Base-by-base conservation (phyloP, 2,329 filamentous ascomycete genomes). In the Bisporella sp. region DNA sequence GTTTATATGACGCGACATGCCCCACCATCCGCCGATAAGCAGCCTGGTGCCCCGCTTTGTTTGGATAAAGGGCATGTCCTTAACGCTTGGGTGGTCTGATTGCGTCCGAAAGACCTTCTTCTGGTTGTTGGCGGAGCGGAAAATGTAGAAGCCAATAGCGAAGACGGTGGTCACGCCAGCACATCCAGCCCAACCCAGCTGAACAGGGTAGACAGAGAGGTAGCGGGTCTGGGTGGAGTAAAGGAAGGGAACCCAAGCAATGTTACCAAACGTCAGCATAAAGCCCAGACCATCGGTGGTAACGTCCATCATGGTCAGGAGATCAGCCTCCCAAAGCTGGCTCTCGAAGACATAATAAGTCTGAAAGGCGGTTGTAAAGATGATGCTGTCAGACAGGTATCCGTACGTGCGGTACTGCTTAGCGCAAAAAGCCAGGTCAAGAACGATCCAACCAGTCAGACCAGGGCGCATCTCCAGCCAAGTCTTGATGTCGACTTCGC, bases 91-190 rank as follows among this genome's bases (percentile, higher is more conserved):
- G 64, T 96, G 88, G 32, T 84, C 74, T 31, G 91, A 91, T 67
- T 96, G 82, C 35, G 82, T 95, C 52, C 93, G 84, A 82, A 97
- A 97, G 29, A 79, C 78, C 71, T 96, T 95, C 82, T 97, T 97
- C 72, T 96, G 84, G 69, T 82, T 89, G 76, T 97, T 97, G 66
- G 89, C 82, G n/a, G 85, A 77, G 52, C 92, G 90, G 82, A 97
- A 97, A 67, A 96, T 90, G 67, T 79, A 85, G 70, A 92, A 95
- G n/a, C 89, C 91, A 1, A 79, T 64, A 1, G 74, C 73, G 48
- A 92, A 82, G 11, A 95, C 75, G 4, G 75, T 76, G 31, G 87
- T 68, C 46, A 93, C 84, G 7, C 74, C 76, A 1, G 77, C 69
- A 11, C 89, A 73, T 8, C 87, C 87, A 11, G 73, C 61, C 35